A percentile compares a stretch with the other conserved stretches of the same genome.
Conservation (phyloP, 805 yeast genomes). For the Saccharomycopsis synnaedendra region DNA sequence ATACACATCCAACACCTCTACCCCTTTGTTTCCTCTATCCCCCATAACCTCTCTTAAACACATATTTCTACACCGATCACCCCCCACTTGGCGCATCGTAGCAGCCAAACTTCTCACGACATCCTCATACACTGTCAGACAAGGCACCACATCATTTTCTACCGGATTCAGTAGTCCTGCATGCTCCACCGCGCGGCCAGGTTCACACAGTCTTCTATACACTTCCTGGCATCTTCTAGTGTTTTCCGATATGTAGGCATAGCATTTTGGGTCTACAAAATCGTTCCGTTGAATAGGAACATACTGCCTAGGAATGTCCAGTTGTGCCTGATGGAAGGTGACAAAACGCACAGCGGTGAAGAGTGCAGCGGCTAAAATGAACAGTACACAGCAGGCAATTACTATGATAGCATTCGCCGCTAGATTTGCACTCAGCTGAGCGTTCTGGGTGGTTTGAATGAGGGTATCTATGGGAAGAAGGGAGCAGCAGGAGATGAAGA, state of each 20-base stretch:
- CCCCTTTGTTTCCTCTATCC: conserved; percentile 3
- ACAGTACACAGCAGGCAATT: conserved; percentile 13
- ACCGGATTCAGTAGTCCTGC: conserved; percentile 14
- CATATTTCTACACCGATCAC: background rate
- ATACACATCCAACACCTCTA: conserved; percentile 3
- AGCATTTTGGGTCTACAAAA: background rate
- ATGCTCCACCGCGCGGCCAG: conserved; percentile 9
- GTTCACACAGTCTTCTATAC: conserved; percentile 7
- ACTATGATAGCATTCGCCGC: conserved; percentile 14
- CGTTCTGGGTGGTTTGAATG: conserved; percentile 13
- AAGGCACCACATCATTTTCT: conserved; percentile 12
- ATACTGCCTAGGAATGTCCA: conserved; percentile 15
- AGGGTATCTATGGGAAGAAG: conserved; percentile 15
- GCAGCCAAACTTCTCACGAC: conserved; percentile 13
- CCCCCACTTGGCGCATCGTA: conserved; percentile 1
- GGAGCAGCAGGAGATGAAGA: conserved; percentile 9
- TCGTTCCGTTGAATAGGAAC: conserved; percentile 14
- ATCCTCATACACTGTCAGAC: conserved; percentile 15
- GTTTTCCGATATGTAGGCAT: conserved; percentile 8
- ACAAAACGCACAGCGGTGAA: conserved; percentile 9
- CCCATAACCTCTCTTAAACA: conserved; percentile 12
- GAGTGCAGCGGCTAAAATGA: conserved; percentile 4
- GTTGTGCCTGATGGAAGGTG: conserved; percentile 6
- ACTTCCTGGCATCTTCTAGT: conserved; percentile 11
- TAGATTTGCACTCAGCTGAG: conserved; percentile 6